Evolutionary conservation across 495 filamentous ascomycete genomes (phyloP).

Genomic region (Lineolata rhizophorae): DNA sequence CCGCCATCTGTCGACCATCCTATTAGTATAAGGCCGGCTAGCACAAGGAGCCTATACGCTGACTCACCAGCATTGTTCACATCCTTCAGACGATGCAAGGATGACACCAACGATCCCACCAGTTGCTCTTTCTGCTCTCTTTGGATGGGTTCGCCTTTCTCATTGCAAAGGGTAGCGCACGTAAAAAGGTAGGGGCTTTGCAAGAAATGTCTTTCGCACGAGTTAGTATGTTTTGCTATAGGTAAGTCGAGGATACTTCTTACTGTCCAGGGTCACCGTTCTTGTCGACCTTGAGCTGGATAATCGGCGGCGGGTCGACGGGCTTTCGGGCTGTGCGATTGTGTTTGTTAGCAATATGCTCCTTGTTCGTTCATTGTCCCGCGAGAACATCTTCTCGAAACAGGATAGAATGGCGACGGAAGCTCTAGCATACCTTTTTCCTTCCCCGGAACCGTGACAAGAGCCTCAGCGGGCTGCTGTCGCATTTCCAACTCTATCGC

Average conservation of each 20-base stretch:
- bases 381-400: too few species aligned
- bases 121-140: constrained; percentile 30
- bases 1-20: constrained; percentile 42
- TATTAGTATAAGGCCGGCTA: background rate
- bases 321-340: constrained; percentile 61
- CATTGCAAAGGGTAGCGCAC: constrained; percentile 43
- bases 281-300: constrained; percentile 55
- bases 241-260: constrained; percentile 11
- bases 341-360: constrained; percentile 5
- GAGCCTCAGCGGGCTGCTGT: constrained; percentile 16
- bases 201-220: constrained; percentile 30
- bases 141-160: constrained; percentile 26
- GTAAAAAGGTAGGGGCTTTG: constrained; percentile 73
- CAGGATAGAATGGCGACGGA: too few species aligned
- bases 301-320: constrained; percentile 83
- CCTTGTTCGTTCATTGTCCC: too few species aligned
- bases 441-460: constrained; percentile 14
- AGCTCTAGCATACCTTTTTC: constrained; percentile 14
- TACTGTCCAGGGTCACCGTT: constrained; percentile 54
- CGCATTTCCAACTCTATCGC: constrained; percentile 10
- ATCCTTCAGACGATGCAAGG: constrained; percentile 82
- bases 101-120: constrained; percentile 71
- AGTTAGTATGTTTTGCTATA: background rate
- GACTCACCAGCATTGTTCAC: constrained; percentile 53
- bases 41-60: background rate